Base-by-base conservation (phyloP, 768 basidiomycete genomes). In the Pleurotus cornucopiae region DNA sequence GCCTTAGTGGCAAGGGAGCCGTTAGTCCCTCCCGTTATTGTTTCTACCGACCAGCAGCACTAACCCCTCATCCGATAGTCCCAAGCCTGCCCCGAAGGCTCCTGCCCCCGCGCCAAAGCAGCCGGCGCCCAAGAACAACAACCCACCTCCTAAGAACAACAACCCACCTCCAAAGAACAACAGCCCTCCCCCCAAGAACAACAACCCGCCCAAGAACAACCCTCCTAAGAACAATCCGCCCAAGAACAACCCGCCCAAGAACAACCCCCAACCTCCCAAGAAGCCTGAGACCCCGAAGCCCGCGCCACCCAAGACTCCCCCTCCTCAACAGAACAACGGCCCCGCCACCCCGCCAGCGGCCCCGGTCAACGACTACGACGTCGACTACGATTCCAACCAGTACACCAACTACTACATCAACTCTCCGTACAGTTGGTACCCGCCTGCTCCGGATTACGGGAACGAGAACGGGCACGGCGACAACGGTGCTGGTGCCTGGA, bases 361-460 rank as follows among this genome's bases (percentile, higher is more conserved):
- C 16, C 37, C 51, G 5, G 18, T 20, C 38, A 53, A 40, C 51
- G 51, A 53, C 3, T 21, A 11, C 14, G 51, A 53, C 21, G 2
- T 40, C 21, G 51, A 53, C 18, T 53, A 53, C 18, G 51, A 53
- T 25, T n/a, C 51, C 39, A 53, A 41, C 51, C 21, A 16, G 21
- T 53, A 53, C 20, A 18, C 37, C 39, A 53, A 41, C 51, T 40
- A 16, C 39, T 53, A 53, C 39, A 25, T 38, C 51, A 53, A 53
- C 51, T 53, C 34, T 9, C 38, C 34, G 34, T 53, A 20, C 48
- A 14, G 16, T 18, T 34, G 16, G 16, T 23, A n/a, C 38, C 48
- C 48, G 7, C 7, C 25, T 34, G 7, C 30, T 9, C 30, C 30
- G 2, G 6, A 44, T 13, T 25, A 53, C 7, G 37, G 38, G 16